phyloP scores from a whole-genome alignment of 768 basidiomycete species.

The Floccularia luteovirens region DNA sequence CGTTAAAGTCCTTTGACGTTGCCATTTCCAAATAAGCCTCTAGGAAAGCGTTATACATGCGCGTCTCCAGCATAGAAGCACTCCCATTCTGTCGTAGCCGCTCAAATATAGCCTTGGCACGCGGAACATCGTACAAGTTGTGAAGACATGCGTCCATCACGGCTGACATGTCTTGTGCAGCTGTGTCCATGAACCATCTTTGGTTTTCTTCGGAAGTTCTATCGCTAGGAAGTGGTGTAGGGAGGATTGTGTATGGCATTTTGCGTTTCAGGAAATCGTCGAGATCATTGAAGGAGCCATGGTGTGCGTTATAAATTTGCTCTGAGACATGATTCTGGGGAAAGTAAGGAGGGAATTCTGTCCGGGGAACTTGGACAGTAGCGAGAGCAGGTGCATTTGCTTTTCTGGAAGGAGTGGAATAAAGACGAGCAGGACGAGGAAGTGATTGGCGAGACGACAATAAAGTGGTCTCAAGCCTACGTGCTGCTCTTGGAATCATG shows the following conservation, averaged over 20 bases:
- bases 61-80: conserved; percentile 27
- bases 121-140: conserved; percentile 65
- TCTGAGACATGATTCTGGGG: conserved; percentile 9
- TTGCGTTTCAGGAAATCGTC: conserved; percentile 42
- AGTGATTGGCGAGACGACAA: conserved; percentile 62
- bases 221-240: conserved; percentile 56
- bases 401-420: conserved; percentile 57
- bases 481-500: conserved; percentile 34
- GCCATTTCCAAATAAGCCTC: conserved; percentile 60
- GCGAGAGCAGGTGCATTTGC: conserved; percentile 47
- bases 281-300: conserved; percentile 26
- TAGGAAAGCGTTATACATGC: conserved; percentile 63
- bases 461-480: conserved; percentile 34
- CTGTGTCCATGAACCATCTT: conserved; percentile 56
- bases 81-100: conserved; percentile 35
- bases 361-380: conserved; percentile 25
- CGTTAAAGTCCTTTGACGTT: conserved; percentile 30
- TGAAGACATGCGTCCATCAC: conserved; percentile 82
- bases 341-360: conserved; percentile 32
- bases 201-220: conserved; percentile 29
- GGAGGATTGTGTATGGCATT: conserved; percentile 48
- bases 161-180: conserved; percentile 61
- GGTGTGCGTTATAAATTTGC: conserved; percentile 1
- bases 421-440: conserved; percentile 62
- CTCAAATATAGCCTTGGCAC: conserved; percentile 70